Conservation (phyloP, 2,329 filamentous ascomycete genomes). For the Paraphoma sp. region DNA sequence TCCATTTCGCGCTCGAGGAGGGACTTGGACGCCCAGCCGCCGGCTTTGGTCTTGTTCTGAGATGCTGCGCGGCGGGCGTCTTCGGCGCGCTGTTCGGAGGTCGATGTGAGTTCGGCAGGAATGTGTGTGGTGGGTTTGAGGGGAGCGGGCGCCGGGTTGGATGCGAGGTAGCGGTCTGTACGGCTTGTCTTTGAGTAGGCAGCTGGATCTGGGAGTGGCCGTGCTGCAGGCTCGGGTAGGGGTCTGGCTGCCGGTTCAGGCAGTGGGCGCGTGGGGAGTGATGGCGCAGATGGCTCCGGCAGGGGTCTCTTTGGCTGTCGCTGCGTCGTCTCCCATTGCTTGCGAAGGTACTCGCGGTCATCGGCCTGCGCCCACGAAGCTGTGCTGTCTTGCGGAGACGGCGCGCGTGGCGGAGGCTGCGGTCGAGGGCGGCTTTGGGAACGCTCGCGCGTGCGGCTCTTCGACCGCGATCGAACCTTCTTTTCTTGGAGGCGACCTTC, state of each 20-base stretch:
- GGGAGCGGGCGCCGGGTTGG: constrained; percentile 59
- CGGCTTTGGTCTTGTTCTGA: constrained; percentile 67
- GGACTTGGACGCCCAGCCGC: constrained; percentile 70
- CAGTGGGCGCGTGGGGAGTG: constrained; percentile 58
- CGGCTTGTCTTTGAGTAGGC: constrained; percentile 49
- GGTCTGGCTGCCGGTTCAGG: constrained; percentile 48
- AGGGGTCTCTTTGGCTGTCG: constrained; percentile 44
- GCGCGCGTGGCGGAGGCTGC: constrained; percentile 44
- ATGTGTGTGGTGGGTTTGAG: constrained; percentile 50
- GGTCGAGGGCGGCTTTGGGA: constrained; percentile 44
- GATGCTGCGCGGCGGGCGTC: constrained; percentile 65
- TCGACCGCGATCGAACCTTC: constrained; percentile 47
- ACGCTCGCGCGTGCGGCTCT: constrained; percentile 42
- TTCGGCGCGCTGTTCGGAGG: constrained; percentile 68
- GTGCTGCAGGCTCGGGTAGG: constrained; percentile 49
- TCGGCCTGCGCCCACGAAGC: constrained; percentile 69
- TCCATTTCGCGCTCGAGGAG: constrained; percentile 83
- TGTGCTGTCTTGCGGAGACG: constrained; percentile 58
- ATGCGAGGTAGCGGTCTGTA: constrained; percentile 65
- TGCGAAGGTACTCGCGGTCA: constrained; percentile 69
- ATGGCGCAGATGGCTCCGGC: constrained; percentile 37
- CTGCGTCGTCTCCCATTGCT: constrained; percentile 58
- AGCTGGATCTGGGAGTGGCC: constrained; percentile 43
- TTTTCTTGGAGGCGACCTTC: constrained; percentile 56
- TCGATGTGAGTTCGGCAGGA: constrained; percentile 61